Base-by-base conservation (phyloP, 2,329 filamentous ascomycete species). In the Hymenoscyphus occultus region DNA sequence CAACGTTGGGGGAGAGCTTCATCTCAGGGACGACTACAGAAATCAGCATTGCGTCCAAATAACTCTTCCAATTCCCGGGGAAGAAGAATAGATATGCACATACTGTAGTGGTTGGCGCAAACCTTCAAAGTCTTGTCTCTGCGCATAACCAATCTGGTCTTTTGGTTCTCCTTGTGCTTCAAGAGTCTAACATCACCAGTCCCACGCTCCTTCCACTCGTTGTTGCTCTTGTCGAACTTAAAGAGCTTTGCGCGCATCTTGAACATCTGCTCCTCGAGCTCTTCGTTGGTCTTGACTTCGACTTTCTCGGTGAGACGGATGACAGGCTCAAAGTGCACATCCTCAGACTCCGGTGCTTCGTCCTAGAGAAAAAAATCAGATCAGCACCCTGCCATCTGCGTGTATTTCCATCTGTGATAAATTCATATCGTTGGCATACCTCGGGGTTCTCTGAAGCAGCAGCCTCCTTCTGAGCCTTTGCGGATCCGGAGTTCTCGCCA, bases 171-270 rank as follows among this genome's bases (percentile, higher is more conserved):
- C 86, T 93, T 95, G 86, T 99, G 95, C 89, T 97, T 98, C 77
- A 99, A 85, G 80, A 99, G 86, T 76, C 94, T 88, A 70, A 98
- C 93, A 75, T 98, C 94, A 74, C 95, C 95, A 71, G 95, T 98
- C 71, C 95, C 95, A 77, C 95, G 90, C 88, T 99, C 95, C 86
- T 98, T 99, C 95, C 95, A 99, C 84, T 98, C 95, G 79, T 90
- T 90, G 74, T 85, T 87, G 62, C 97, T 92, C 74, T 91, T 87
- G 80, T 97, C 90, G 79, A 98, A 99, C 83, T 93, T 94, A 89
- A 99, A 99, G 71, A 99, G 90, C 87, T 99, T 99, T 77, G 95
- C 95, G 75, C 95, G 92, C 94, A 98, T 97, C 89, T 98, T 98
- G 88, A 98, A 99, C 48, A 88, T 84, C 83, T 97, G 92, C 83